These are phyloP conservation scores for Colletotrichum orbiculare DNA, from an alignment of 2,329 filamentous ascomycete genomes.

Conservation along the genomic window DNA sequence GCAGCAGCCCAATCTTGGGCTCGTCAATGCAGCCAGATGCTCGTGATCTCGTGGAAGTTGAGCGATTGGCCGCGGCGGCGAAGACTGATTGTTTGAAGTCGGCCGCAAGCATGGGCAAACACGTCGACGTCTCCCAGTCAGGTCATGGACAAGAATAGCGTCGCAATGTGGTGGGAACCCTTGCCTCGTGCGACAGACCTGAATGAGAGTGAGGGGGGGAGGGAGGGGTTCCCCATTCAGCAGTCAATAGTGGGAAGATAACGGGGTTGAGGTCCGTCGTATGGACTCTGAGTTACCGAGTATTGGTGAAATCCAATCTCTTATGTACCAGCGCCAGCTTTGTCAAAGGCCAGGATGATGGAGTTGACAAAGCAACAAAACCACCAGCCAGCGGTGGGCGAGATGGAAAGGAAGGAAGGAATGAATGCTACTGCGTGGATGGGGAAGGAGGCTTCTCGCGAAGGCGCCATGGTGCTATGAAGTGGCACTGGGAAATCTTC, in stretches of 20 bases:
- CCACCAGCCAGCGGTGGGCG: background rate
- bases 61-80: conserved; percentile 9
- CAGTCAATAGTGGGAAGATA: background rate
- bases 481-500: no score
- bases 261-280: background rate
- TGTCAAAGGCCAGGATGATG: conserved; percentile 4
- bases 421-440: no score
- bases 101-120: conserved; percentile 20
- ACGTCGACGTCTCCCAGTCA: conserved; percentile 9
- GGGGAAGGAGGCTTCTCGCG: background rate
- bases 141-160: conserved; percentile 17
- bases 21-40: conserved; percentile 13
- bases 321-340: background rate
- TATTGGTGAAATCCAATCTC: no score
- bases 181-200: conserved; percentile 23
- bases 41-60: conserved; percentile 17
- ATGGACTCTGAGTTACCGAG: no score
- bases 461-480: background rate
- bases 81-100: conserved; percentile 9
- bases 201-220: background rate
- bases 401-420: background rate
- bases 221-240: background rate
- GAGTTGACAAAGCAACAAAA: background rate
- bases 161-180: conserved; percentile 15
- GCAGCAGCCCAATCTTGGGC: conserved; percentile 1